Base-by-base conservation (phyloP, 371 early-diverging fungal species). In the Cokeromyces recurvatus region DNA sequence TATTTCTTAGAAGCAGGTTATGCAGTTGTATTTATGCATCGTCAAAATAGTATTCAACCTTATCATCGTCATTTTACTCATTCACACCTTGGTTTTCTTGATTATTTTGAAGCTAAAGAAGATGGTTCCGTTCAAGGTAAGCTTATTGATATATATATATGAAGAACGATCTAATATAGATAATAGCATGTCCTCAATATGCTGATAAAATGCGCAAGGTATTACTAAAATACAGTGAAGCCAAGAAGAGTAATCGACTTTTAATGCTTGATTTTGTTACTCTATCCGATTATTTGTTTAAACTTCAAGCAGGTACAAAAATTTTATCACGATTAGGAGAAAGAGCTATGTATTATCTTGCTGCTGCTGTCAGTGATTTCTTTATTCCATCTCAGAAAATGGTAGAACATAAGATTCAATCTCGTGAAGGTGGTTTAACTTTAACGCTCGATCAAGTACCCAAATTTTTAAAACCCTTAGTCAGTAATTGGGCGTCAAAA, bases 311-410 rank as follows among this genome's bases (percentile, higher is more conserved):
- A 31, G 85, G 87, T 9, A 79, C 93, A 0, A 68, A 74, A 38
- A 72, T 84, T 15, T 65, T 95, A 57, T 76, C 82, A 4, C 67
- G 71, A 19, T 52, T 92, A 46, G 74, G 84, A 10, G 60, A 79
- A 4, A 70, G 74, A 4, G 91, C 88, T 25, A 85, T 98, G 89
- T 92, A 87, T 63, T 98, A 97, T 56, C 78, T 98, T 29, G 99
- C 99, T 0, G 97, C 99, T 3, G 99, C 99, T 11, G 99, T 98
- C 44, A 89, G 89, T 54, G 99, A 98, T 58, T 98, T 96, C 60
- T 97, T 90, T 62, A 93, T 98, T 56, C 97, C 96, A 1, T 73
- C 81, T 4, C 67, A 79, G 43, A 87, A 86, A 56, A 90, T 96
- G 96, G 69, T 71, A 12, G 90, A 90, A 57, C 97, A 96, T 71